A percentile compares a stretch with the other conserved stretches of the same genome.
phyloP scores from a whole-genome alignment of 192 early-diverging fungal genomes.

The Haplosporangium gracile region DNA sequence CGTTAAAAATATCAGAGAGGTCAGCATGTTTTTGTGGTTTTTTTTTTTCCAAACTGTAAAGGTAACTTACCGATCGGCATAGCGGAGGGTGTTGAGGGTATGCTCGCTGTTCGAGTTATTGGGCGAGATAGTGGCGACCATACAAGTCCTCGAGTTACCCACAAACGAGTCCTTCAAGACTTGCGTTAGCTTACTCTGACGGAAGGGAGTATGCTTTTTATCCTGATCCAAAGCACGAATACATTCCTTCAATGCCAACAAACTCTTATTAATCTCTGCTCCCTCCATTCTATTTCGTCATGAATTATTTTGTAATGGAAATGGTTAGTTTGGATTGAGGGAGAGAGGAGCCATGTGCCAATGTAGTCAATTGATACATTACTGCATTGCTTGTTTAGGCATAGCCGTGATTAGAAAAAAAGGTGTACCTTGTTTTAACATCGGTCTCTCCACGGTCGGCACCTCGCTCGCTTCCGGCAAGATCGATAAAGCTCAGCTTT shows the following conservation, averaged over 20 bases:
- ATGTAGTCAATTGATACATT: not conserved
- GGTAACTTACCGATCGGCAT: slow-evolving; percentile 85
- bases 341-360: not conserved
- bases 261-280: slow-evolving; percentile 99
- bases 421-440: slow-evolving; percentile 84
- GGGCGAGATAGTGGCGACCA: slow-evolving; percentile 99
- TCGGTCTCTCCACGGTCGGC: slow-evolving; percentile 96
- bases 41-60: not conserved
- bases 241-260: slow-evolving; percentile 98
- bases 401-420: not conserved
- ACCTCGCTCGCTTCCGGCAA: slow-evolving; percentile 98
- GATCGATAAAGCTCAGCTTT: slow-evolving; percentile 98
- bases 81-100: slow-evolving; percentile 96
- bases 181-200: slow-evolving; percentile 98
- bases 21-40: not conserved
- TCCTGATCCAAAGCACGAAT: slow-evolving; percentile 97
- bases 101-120: slow-evolving; percentile 96
- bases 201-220: slow-evolving; percentile 96
- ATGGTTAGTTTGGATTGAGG: not conserved
- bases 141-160: slow-evolving; percentile 97
- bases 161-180: slow-evolving; percentile 98
- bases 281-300: slow-evolving; percentile 88
- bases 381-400: too few relatives aligned
- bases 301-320: not conserved
- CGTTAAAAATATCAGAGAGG: too few relatives aligned